Evolutionary conservation across 1,139 yeast genomes (phyloP), one percentile per base, ranked within the genome.

Genomic region (Candida gigantensis): DNA sequence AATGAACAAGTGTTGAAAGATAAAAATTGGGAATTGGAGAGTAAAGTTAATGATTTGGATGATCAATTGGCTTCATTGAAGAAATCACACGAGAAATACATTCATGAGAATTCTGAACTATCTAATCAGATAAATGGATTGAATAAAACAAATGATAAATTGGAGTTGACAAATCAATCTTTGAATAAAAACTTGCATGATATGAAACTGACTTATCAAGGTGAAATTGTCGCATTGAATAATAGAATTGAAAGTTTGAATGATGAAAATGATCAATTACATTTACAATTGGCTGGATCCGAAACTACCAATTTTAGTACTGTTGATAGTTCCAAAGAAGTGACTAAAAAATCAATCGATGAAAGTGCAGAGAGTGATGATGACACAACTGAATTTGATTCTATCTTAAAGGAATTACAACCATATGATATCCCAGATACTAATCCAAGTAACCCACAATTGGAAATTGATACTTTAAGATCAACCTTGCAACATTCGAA

Each of bases 11-110:
- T 70, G 24, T 64, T 76, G 45, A 81, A 81, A 52, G 90, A 85
- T 49, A 32, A 32, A 40, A 84, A 82, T 51, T 87, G 96, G 95
- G 87, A 84, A 50, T 68, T 87, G 43, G 89, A 84, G 54, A 60
- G 81, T 20, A 71, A 72, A 36, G 57, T 82, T 12, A 75, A 77
- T 36, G 70, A 64, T 30, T 60, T 80, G 36, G 63, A 71, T 26
- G 78, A 77, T 26, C 74, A 77, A 40, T 53, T 74, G 34, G 46
- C 52, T 2, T 45, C 50, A 23, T 51, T 65, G 26, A 49, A 50
- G 13, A 31, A 49, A 14, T 43, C 54, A n/a, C 62, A 65, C 37
- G 68, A 63, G 6, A 68, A 66, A 41, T 44, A 66, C 29, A 40
- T 46, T 16, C 56, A 53, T 43, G 30, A 63, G 36, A 44, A 60